A percentile compares a stretch with the other conserved stretches of the same genome.
Evolutionary conservation across 1,139 yeast species (phyloP).

Genomic region (Taphrina communis): DNA sequence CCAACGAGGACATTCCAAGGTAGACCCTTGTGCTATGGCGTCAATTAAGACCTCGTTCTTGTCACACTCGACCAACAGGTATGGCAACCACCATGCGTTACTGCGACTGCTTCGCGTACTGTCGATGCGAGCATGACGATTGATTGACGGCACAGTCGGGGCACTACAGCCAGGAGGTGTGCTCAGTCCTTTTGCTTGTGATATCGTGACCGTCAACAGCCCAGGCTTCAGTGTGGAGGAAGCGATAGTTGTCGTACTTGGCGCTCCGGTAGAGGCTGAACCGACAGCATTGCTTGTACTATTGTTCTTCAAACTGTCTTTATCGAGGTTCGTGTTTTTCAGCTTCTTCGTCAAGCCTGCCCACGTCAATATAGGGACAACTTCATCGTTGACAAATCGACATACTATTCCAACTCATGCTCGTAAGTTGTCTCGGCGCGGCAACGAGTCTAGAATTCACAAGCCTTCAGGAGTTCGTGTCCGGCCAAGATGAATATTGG

Average conservation of each 20-base stretch:
- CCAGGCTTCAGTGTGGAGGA: conserved; percentile 63
- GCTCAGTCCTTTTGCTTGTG: conserved; percentile 64
- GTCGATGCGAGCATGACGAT: conserved; percentile 42
- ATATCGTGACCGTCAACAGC: conserved; percentile 69
- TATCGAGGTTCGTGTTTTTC: conserved; percentile 34
- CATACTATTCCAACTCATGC: conserved; percentile 31
- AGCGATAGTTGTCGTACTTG: conserved; percentile 18
- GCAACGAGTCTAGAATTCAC: not conserved
- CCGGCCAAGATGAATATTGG: not conserved
- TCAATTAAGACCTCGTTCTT: conserved; percentile 80
- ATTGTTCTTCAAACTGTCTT: conserved; percentile 19
- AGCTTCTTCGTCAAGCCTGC: conserved; percentile 32
- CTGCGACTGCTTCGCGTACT: conserved; percentile 35
- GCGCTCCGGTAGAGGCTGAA: not conserved
- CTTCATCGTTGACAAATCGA: not conserved
- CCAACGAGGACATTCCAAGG: conserved; percentile 68
- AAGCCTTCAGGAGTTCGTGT: conserved; percentile 3
- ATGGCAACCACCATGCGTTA: conserved; percentile 47
- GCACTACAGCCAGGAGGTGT: conserved; percentile 61
- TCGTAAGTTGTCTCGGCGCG: not conserved
- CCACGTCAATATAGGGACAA: not conserved
- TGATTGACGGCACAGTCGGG: conserved; percentile 44
- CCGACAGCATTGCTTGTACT: not conserved
- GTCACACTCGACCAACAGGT: conserved; percentile 57
- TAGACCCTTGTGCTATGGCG: conserved; percentile 53